These are phyloP conservation scores for Auriscalpium vulgare DNA, from an alignment of 768 basidiomycete genomes.

Conservation along the genomic window DNA sequence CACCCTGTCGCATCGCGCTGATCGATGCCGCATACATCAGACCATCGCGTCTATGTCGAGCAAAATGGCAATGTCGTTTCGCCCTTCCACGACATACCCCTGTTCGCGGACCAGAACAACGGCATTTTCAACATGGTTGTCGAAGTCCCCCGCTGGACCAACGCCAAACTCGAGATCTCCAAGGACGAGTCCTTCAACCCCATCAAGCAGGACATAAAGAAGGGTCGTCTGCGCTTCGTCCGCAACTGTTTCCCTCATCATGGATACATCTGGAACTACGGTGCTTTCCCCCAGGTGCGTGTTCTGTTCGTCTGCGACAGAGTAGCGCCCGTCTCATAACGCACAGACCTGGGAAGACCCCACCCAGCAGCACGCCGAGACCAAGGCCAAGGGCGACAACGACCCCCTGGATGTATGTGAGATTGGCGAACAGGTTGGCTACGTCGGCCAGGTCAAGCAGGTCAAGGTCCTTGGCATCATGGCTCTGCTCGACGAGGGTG, in stretches of 20 bases:
- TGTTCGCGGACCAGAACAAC: constrained; percentile 92
- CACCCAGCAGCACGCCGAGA: constrained; percentile 77
- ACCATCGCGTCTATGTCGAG: constrained; percentile 93
- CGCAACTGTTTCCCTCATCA: constrained; percentile 99
- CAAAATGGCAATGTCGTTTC: constrained; percentile 79
- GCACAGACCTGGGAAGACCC: constrained; percentile 98
- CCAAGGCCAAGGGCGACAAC: constrained; percentile 98
- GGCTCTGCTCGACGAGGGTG: constrained; percentile 98
- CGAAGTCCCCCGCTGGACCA: constrained; percentile 98
- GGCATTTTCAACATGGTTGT: constrained; percentile 99
- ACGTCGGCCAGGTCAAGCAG: constrained; percentile 96
- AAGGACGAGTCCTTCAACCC: constrained; percentile 99
- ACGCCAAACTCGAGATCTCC: constrained; percentile 99
- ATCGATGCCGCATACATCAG: constrained; percentile 34
- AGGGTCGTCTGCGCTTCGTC: constrained; percentile 91
- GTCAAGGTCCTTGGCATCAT: constrained; percentile 99
- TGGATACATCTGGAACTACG: constrained; percentile 99
- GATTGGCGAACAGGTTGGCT: constrained; percentile 97
- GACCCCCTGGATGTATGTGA: constrained; percentile 99
- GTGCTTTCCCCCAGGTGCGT: constrained; percentile 92
- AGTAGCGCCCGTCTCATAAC: neutral
- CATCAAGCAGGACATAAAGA: constrained; percentile 99
- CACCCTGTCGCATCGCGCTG: constrained; percentile 16
- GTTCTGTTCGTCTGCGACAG: neutral
- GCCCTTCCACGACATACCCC: constrained; percentile 93